These are phyloP conservation scores for Trichoderma asperellum DNA, from an alignment of 2,329 filamentous ascomycete species.

Conservation along the genomic window DNA sequence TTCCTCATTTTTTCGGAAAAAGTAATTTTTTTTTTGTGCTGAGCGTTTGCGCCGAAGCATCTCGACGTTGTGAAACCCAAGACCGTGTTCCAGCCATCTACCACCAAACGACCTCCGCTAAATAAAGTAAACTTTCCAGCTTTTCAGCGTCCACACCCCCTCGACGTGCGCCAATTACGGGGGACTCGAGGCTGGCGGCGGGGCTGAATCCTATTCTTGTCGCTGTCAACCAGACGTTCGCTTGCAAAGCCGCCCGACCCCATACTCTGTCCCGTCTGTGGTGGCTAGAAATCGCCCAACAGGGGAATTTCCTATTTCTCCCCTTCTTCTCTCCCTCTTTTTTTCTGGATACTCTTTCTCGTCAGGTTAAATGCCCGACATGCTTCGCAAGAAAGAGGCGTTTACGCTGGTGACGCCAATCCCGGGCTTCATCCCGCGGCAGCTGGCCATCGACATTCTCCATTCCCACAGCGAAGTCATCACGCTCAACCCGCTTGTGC, in stretches of 20 bases:
- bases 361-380: slow-evolving; percentile 37
- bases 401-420: slow-evolving; percentile 73
- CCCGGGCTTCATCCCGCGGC: slow-evolving; percentile 69
- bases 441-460: slow-evolving; percentile 73
- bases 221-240: neutral
- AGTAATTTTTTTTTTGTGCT: neutral
- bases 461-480: slow-evolving; percentile 73
- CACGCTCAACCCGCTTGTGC: slow-evolving; percentile 70
- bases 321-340: neutral
- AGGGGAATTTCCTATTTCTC: neutral
- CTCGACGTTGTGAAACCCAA: neutral
- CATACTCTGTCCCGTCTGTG: neutral
- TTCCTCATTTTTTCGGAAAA: neutral
- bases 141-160: slow-evolving; percentile 17
- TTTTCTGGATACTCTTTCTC: neutral
- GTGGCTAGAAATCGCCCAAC: neutral
- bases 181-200: slow-evolving; percentile 13
- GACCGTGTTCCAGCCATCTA: neutral
- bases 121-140: slow-evolving; percentile 7
- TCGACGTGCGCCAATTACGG: slow-evolving; percentile 17
- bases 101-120: slow-evolving; percentile 15
- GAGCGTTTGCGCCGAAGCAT: neutral
- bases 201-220: slow-evolving; percentile 16
- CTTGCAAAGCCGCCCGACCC: neutral
- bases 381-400: slow-evolving; percentile 65